A percentile compares a stretch with the other conserved stretches of the same genome.
These are phyloP conservation scores for Phytopythium kandeliae DNA, from an alignment of 352 stramenopile genomes.

Conservation along the genomic window DNA sequence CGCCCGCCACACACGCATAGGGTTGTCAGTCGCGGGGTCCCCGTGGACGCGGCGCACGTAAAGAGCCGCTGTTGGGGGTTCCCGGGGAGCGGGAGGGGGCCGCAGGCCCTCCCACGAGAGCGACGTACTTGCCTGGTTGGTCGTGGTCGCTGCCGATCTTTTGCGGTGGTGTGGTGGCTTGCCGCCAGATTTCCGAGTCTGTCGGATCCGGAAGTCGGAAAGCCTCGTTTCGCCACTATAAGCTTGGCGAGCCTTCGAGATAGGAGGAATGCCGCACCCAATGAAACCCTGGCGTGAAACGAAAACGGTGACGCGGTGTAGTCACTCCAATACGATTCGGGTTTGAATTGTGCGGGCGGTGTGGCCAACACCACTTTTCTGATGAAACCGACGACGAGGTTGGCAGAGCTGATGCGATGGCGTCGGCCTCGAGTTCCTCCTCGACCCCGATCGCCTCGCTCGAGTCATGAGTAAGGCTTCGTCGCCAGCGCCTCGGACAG, in stretches of 20 bases:
- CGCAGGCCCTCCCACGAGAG: background rate
- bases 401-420: too few relatives aligned
- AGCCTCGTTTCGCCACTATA: too few relatives aligned
- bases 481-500: background rate
- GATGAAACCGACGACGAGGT: background rate
- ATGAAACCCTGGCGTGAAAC: background rate
- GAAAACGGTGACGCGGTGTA: background rate
- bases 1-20: background rate
- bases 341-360: background rate
- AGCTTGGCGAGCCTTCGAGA: too few relatives aligned
- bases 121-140: background rate
- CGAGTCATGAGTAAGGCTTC: background rate
- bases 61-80: background rate
- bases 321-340: background rate
- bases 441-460: too few relatives aligned
- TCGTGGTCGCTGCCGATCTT: slow-evolving; percentile 1
- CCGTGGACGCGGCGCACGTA: background rate
- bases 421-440: too few relatives aligned
- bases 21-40: background rate
- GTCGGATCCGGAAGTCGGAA: too few relatives aligned
- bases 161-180: background rate
- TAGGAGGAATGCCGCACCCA: background rate
- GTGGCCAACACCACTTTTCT: background rate
- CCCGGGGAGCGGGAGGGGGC: background rate
- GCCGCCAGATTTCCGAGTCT: slow-evolving; percentile 2